These are phyloP conservation scores for Tothia fuscella DNA, from an alignment of 2,329 filamentous ascomycete species.

Conservation along the genomic window DNA sequence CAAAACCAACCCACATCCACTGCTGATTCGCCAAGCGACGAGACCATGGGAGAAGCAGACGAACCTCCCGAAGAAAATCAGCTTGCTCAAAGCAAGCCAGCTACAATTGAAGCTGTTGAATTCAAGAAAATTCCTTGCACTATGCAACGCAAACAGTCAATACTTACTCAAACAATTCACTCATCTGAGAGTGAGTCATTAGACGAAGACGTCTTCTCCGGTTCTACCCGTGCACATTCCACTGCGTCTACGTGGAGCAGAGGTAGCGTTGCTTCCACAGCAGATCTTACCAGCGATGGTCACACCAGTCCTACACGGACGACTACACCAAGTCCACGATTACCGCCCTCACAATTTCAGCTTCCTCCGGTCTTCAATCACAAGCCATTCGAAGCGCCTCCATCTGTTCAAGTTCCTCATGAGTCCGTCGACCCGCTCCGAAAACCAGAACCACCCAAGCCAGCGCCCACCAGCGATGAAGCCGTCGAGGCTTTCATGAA, in stretches of 20 bases:
- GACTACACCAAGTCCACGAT: conserved; percentile 80
- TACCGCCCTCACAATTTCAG: conserved; percentile 37
- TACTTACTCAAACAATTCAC: conserved; percentile 68
- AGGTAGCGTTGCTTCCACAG: conserved; percentile 68
- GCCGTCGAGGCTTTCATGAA: conserved; percentile 51
- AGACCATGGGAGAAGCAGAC: conserved; percentile 64
- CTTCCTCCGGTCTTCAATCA: conserved; percentile 26
- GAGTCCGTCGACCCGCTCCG: conserved; percentile 20
- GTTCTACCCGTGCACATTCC: conserved; percentile 31
- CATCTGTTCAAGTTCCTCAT: conserved; percentile 26
- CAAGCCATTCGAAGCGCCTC: conserved; percentile 22
- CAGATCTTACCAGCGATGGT: conserved; percentile 89
- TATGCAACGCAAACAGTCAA: conserved; percentile 57
- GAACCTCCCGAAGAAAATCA: conserved; percentile 67
- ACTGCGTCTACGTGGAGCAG: conserved; percentile 65
- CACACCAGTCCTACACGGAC: conserved; percentile 78
- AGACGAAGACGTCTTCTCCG: conserved; percentile 20
- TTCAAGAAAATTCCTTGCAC: conserved; percentile 38
- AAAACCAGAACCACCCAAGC: conserved; percentile 16
- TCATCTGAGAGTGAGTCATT: conserved; percentile 34
- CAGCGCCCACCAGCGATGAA: conserved; percentile 37
- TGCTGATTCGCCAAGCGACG: conserved; percentile 31
- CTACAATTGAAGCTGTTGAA: conserved; percentile 31
- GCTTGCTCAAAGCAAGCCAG: conserved; percentile 18
- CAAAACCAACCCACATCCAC: conserved; percentile 12